These are phyloP conservation scores for Monosporascus sp. DNA, from an alignment of 2,329 filamentous ascomycete species.

Conservation along the genomic window DNA sequence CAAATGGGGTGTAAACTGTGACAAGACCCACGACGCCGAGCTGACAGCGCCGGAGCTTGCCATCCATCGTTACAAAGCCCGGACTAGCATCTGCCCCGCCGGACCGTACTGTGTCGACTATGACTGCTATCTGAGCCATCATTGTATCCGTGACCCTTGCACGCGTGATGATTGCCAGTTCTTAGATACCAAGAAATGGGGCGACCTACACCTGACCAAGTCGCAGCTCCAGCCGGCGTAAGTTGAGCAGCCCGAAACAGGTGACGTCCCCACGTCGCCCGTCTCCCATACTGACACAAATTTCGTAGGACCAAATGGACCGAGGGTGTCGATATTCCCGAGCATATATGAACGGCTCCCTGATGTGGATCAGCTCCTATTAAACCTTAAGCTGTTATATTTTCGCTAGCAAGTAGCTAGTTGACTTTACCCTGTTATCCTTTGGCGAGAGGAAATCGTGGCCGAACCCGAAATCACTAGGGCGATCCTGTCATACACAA, in stretches of 20 bases:
- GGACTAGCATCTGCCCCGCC: slow-evolving; percentile 28
- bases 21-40: slow-evolving; percentile 27
- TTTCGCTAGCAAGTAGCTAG: background rate
- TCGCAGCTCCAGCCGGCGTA: slow-evolving; percentile 25
- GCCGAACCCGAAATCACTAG: background rate
- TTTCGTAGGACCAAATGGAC: background rate
- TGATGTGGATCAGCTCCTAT: background rate
- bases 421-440: background rate
- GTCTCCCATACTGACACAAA: background rate
- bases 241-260: slow-evolving; percentile 2
- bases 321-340: background rate
- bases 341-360: background rate
- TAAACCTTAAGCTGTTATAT: background rate
- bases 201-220: slow-evolving; percentile 27
- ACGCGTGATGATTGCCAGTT: slow-evolving; percentile 24
- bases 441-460: background rate
- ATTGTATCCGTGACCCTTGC: slow-evolving; percentile 25
- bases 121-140: slow-evolving; percentile 30
- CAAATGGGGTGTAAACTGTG: slow-evolving; percentile 24
- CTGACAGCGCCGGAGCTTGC: slow-evolving; percentile 26
- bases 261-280: too few species aligned
- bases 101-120: slow-evolving; percentile 28
- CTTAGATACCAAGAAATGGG: slow-evolving; percentile 22
- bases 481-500: too few species aligned
- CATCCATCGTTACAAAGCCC: slow-evolving; percentile 31